These are phyloP conservation scores for Pythium periplocum DNA, from an alignment of 352 stramenopile genomes.

Conservation along the genomic window DNA sequence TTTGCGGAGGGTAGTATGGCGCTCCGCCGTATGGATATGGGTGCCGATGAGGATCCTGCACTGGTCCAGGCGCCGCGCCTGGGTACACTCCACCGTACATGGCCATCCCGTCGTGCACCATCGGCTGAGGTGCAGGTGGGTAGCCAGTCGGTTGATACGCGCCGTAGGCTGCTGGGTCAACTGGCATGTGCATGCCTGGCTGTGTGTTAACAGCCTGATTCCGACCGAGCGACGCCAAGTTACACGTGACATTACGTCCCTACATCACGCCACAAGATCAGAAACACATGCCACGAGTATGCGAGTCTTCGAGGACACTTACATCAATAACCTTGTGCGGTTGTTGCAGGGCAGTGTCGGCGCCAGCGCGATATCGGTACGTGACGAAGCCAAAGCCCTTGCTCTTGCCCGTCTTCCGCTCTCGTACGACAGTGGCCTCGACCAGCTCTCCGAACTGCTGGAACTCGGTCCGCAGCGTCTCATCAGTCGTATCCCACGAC, in stretches of 20 bases:
- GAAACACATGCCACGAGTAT: not conserved
- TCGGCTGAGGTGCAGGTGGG: too few species aligned
- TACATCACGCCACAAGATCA: slow-evolving; percentile 10
- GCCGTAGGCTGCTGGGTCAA: too few species aligned
- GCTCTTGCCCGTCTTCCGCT: slow-evolving; percentile 52
- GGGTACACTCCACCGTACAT: too few species aligned
- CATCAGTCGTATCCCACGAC: slow-evolving; percentile 46
- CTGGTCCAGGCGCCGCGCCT: too few species aligned
- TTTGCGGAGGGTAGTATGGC: too few species aligned
- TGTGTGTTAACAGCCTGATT: not conserved
- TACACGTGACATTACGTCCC: slow-evolving; percentile 52
- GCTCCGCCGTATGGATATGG: too few species aligned
- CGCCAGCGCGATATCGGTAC: slow-evolving; percentile 40
- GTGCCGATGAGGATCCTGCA: too few species aligned
- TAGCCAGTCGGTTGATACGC: too few species aligned
- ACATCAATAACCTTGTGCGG: slow-evolving; percentile 66
- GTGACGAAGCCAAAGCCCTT: slow-evolving; percentile 73
- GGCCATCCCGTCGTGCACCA: too few species aligned
- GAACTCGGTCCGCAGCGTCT: slow-evolving; percentile 52
- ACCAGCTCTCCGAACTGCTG: slow-evolving; percentile 61
- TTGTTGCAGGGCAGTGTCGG: slow-evolving; percentile 44
- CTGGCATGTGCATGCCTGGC: too few species aligned
- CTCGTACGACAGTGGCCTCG: slow-evolving; percentile 33
- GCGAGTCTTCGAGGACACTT: slow-evolving; percentile 1
- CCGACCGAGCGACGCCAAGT: slow-evolving; percentile 36